A percentile compares a stretch with the other conserved stretches of the same genome.
Evolutionary conservation across 2,329 filamentous ascomycete species (phyloP).

Genomic region (Venturiaceae sp.): DNA sequence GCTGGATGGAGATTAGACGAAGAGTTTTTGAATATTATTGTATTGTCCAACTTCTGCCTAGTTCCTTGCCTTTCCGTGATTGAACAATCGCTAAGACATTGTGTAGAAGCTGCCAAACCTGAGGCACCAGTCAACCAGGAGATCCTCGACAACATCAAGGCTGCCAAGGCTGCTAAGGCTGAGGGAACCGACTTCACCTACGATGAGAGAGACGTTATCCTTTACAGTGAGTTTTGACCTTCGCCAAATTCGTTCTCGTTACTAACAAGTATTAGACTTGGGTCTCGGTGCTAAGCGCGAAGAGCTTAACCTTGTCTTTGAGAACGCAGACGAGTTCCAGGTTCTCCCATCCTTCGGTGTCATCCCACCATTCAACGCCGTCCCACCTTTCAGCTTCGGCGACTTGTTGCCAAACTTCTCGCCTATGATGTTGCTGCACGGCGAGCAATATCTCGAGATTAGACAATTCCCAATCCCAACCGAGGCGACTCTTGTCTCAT

Average conservation of each 20-base stretch:
- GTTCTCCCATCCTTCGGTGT: constrained; percentile 92
- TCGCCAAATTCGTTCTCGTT: background rate
- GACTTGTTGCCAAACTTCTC: constrained; percentile 91
- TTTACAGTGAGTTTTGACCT: constrained; percentile 55
- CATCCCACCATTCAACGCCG: constrained; percentile 82
- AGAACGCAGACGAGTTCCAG: constrained; percentile 87
- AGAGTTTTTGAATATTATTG: background rate
- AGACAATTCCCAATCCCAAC: constrained; percentile 88
- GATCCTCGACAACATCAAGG: constrained; percentile 6
- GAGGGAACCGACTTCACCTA: constrained; percentile 36
- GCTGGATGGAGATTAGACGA: background rate
- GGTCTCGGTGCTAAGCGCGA: constrained; percentile 86
- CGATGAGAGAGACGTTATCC: constrained; percentile 77
- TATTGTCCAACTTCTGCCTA: background rate
- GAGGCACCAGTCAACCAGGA: background rate
- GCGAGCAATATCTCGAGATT: constrained; percentile 96
- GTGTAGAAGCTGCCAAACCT: background rate
- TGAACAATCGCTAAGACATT: background rate
- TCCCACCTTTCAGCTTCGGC: constrained; percentile 67
- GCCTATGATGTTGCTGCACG: constrained; percentile 97
- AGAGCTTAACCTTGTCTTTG: constrained; percentile 80
- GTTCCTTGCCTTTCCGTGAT: background rate
- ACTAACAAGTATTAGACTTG: constrained; percentile 41
- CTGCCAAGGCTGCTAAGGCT: constrained; percentile 6
- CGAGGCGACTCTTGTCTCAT: constrained; percentile 63